Base-by-base conservation (phyloP, 75 land plant genomes). In the Pinus tabuliformis region DNA sequence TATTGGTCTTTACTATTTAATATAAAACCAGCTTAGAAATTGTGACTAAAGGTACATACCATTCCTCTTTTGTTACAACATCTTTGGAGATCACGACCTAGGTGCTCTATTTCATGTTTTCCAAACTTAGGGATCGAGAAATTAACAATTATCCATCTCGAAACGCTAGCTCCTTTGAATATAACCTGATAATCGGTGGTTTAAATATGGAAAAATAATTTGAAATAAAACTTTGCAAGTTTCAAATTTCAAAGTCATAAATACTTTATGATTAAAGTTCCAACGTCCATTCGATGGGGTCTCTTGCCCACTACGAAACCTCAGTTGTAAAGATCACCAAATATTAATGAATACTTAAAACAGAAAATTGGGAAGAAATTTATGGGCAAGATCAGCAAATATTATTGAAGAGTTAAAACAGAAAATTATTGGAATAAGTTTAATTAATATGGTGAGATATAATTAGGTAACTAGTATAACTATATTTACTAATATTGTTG, bases 261-360 rank as follows among this genome's bases (percentile, higher is more conserved):
- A 36, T 15, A 96, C 98, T 93, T 94, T 92, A 26, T 87, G 83
- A 65, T 89, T 92, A 61, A 88, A 91, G 63, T 94, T 97, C 99
- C 99, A 97, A 0, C 91, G 72, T 3, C 95, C 99, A 30, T 85
- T 88, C 12, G 86, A 59, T 12, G 90, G 83, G 9, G 60, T 45
- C 49, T 0, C 61, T 7, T n/a, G n/a, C n/a, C n/a, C n/a, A n/a
- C n/a, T n/a, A n/a, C n/a, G n/a, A 45, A 59, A 59, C 21, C 5
- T 59, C 18, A 59, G 61, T 1, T 59, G 61, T 59, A 6, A 45
- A 6, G 49, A 45, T 6, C 6, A 45, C 49, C 49, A 45, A 45
- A 45, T 7, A 45, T 36, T 1, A 36, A 36, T 36, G 37, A 36
- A 36, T 36, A 1, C 37, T n/a, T n/a, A n/a, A n/a, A n/a, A n/a